Base-by-base conservation (phyloP, 2,329 filamentous ascomycete species). In the Talaromyces sp. region DNA sequence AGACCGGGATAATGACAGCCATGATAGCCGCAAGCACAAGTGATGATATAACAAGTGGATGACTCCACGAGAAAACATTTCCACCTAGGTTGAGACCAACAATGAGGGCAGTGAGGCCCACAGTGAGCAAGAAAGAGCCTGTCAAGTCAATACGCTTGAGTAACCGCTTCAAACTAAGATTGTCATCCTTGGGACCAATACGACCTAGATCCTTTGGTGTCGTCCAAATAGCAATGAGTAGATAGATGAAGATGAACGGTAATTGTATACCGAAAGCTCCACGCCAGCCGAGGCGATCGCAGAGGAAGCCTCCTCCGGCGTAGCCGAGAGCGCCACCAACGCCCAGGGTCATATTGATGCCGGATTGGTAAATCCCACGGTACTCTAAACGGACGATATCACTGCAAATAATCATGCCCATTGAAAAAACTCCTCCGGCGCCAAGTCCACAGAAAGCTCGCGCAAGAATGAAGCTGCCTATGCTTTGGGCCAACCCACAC, bases 321-420 rank as follows among this genome's bases (percentile, higher is more conserved):
- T 74, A 66, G 2, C 73, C 74, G 4, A 74, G 61, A 35, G 68
- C 74, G n/a, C 71, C 66, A 13, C 73, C 74, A 13, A 66, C 62
- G 1, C 74, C 74, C 4, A 73, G 65, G 28, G 64, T 67, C 8
- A 76, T 62, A 25, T 77, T 77, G 53, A 76, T 66, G 51, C 75
- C 75, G 1, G 74, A 76, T 60, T 76, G 74, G 57, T 75, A 76
- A 50, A 75, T 65, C 1, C 73, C 73, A 25, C 74, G 70, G 56
- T 78, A 86, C 75, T 89, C 84, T 56, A 91, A 85, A 3, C 84
- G 86, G n/a, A 91, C 86, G 48, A 90, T 73, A 68, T 91, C 88
- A 64, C 86, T 88, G 11, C 69, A 71, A 1, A 76, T 65, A 11
- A 74, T 72, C 33, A 86, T 83, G 46, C 89, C 85, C 64, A 91